phyloP scores from a whole-genome alignment of 2,329 filamentous ascomycete genomes.

The Nannizziopsis barbatae region DNA sequence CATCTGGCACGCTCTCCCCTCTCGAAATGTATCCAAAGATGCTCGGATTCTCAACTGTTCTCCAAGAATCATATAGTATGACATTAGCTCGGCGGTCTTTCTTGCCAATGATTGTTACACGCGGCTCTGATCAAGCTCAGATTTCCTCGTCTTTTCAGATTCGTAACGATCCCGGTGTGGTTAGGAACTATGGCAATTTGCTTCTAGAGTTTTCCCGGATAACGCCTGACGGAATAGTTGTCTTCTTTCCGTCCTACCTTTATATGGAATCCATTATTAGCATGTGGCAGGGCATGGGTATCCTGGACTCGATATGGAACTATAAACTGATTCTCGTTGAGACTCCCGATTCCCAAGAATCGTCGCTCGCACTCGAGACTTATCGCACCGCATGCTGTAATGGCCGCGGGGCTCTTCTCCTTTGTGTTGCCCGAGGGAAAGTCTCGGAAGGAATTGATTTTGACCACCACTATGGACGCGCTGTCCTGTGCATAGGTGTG shows the following conservation, averaged over 20 bases:
- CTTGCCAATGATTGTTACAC: conserved; percentile 91
- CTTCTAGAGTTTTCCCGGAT: conserved; percentile 92
- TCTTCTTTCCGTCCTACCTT: conserved; percentile 96
- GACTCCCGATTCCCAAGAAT: conserved; percentile 95
- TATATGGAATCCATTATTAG: conserved; percentile 99
- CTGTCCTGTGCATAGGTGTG: conserved; percentile 90
- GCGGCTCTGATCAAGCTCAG: conserved; percentile 84
- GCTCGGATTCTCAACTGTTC: conserved; percentile 82
- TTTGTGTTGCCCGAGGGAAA: conserved; percentile 93
- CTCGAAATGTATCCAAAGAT: conserved; percentile 99
- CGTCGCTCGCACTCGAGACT: conserved; percentile 85
- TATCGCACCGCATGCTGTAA: conserved; percentile 98
- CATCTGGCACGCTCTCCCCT: conserved; percentile 90
- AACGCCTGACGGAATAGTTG: conserved; percentile 94
- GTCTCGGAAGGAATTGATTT: conserved; percentile 98
- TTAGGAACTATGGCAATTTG: conserved; percentile 88
- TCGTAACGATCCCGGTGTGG: conserved; percentile 89
- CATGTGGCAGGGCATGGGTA: conserved; percentile 99
- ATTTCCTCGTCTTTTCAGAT: conserved; percentile 93
- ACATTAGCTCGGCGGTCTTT: conserved; percentile 91
- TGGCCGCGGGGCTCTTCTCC: conserved; percentile 78
- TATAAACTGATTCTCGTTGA: conserved; percentile 97
- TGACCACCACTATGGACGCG: conserved; percentile 93
- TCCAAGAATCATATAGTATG: conserved; percentile 97
- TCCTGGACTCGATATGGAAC: conserved; percentile 95